Percentiles rank a stretch among this genome's conserved stretches.
Evolutionary conservation across 2,329 filamentous ascomycete species (phyloP).

Genomic region (Sporothrix brunneoviolacea): DNA sequence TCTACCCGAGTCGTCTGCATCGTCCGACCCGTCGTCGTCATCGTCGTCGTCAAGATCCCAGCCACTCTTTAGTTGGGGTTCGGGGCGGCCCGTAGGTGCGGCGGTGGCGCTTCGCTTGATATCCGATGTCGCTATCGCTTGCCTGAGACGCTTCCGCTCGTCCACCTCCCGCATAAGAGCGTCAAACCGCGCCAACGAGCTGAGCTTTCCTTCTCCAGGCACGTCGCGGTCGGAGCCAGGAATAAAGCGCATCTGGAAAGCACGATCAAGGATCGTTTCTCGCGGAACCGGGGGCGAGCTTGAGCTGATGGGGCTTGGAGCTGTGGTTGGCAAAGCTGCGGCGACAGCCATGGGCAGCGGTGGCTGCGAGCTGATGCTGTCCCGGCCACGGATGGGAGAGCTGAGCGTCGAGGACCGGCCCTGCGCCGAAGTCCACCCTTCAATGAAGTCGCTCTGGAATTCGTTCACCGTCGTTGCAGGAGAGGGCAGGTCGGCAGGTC

Average conservation of each 20-base stretch:
- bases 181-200: conserved; percentile 58
- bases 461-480: conserved; percentile 47
- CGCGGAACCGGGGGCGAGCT: conserved; percentile 48
- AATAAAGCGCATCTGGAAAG: conserved; percentile 57
- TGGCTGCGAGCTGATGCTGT: conserved; percentile 46
- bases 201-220: conserved; percentile 56
- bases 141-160: conserved; percentile 34
- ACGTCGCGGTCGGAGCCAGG: conserved; percentile 49
- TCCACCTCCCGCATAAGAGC: conserved; percentile 58
- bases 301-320: conserved; percentile 31
- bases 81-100: conserved; percentile 13
- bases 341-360: conserved; percentile 27
- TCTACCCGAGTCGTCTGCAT: conserved; percentile 27
- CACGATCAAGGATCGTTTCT: conserved; percentile 61
- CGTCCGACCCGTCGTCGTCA: conserved; percentile 33
- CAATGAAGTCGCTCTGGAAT: conserved; percentile 50
- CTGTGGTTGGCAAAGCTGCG: conserved; percentile 28
- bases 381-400: conserved; percentile 49
- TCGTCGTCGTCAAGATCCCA: conserved; percentile 47
- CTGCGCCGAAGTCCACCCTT: conserved; percentile 55
- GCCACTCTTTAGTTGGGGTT: conserved; percentile 38
- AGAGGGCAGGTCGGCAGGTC: conserved; percentile 51
- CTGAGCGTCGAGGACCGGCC: conserved; percentile 52
- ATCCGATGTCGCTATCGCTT: conserved; percentile 28
- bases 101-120: conserved; percentile 20